Conservation (phyloP, 192 early-diverging fungal genomes). For the Physocladia obscura region DNA sequence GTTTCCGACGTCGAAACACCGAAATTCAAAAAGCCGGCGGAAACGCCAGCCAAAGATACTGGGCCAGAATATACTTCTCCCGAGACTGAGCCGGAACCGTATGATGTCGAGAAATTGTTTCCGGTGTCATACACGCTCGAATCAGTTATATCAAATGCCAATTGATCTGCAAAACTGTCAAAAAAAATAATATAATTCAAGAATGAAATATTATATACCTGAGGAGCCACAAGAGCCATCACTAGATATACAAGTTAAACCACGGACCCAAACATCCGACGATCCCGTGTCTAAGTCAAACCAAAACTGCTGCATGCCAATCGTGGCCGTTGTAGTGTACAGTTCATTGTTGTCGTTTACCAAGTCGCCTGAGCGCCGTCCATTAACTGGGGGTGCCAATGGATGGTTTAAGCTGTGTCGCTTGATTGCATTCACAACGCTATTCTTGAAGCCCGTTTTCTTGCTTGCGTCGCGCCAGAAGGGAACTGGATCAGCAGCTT, state of each 20-base stretch:
- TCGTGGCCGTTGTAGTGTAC: slow-evolving; percentile 19
- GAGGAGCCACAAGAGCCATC: slow-evolving; percentile 38
- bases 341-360: slow-evolving; percentile 8
- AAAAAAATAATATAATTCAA: too few relatives aligned
- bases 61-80: slow-evolving; percentile 25
- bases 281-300: slow-evolving; percentile 41
- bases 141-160: slow-evolving; percentile 1
- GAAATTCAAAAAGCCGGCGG: slow-evolving; percentile 2
- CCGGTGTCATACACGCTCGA: background rate
- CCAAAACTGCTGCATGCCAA: slow-evolving; percentile 23
- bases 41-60: slow-evolving; percentile 28
- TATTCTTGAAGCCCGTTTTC: too few relatives aligned
- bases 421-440: too few relatives aligned
- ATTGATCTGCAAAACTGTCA: background rate
- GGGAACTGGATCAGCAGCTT: too few relatives aligned
- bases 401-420: too few relatives aligned
- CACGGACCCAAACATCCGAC: slow-evolving; percentile 37
- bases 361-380: too few relatives aligned
- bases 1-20: slow-evolving; percentile 11
- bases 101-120: background rate
- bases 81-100: slow-evolving; percentile 29
- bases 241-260: slow-evolving; percentile 25
- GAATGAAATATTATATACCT: too few relatives aligned
- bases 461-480: too few relatives aligned
- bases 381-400: too few relatives aligned